phyloP scores from a whole-genome alignment of 176 grass and related monocot species.

The Oryza meridionalis region DNA sequence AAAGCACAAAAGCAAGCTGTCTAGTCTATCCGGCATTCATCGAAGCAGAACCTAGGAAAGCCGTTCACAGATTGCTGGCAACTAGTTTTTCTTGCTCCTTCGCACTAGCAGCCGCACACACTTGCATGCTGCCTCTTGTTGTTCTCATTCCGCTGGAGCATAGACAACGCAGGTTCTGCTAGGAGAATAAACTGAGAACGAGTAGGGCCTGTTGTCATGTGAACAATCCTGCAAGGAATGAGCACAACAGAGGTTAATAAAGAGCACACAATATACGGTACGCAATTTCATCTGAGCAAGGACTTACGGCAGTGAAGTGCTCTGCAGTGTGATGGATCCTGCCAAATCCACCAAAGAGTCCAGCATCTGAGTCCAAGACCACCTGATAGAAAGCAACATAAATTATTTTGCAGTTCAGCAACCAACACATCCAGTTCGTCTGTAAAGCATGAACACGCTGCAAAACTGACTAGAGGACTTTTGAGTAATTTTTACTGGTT shows the following conservation, averaged over 20 bases:
- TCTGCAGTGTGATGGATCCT: conserved; percentile 78
- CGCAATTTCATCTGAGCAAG: not conserved
- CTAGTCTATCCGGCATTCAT: not conserved
- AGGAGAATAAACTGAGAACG: conserved; percentile 79
- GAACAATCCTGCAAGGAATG: conserved; percentile 57
- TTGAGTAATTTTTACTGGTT: conserved; percentile 6
- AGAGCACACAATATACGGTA: not conserved
- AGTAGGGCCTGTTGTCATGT: conserved; percentile 81
- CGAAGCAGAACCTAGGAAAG: conserved; percentile 36
- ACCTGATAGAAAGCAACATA: conserved; percentile 57
- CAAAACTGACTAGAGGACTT: conserved; percentile 8
- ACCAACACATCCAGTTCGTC: conserved; percentile 18
- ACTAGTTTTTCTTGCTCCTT: conserved; percentile 16
- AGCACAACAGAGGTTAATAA: conserved; percentile 16
- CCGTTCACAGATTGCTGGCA: conserved; percentile 8
- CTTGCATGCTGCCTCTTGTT: not conserved
- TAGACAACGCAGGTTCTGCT: conserved; percentile 90
- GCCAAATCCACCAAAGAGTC: conserved; percentile 83
- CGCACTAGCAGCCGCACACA: not conserved
- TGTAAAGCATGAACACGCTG: conserved; percentile 8
- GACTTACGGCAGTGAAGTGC: conserved; percentile 77
- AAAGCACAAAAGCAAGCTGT: not conserved
- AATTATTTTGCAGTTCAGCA: conserved; percentile 23
- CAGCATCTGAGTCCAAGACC: conserved; percentile 88
- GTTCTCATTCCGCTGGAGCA: conserved; percentile 62